Evolutionary conservation across 2,329 filamentous ascomycete species (phyloP), one percentile per base, ranked within the genome.

Genomic region (Nemania bipapillata): DNA sequence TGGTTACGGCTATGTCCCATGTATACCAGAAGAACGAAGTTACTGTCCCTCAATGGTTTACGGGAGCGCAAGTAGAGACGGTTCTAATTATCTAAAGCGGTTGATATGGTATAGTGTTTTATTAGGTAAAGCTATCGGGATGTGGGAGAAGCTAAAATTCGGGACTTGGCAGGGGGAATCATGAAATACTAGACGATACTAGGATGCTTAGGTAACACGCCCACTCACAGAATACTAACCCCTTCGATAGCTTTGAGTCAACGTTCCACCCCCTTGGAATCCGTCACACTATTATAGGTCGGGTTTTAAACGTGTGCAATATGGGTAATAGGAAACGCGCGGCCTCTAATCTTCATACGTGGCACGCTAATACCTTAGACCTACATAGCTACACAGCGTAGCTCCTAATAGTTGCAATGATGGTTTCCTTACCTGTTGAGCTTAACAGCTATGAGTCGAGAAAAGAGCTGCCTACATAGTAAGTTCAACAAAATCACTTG

Each of bases 221-320:
- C 40, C 40, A 45, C 40, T 12, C 15, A 40, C 37, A 40, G 6
- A 12, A 4, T 42, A n/a, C 37, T 42, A 11, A 42, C 12, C 22
- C 52, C 8, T 37, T 15, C 30, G 30, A 55, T 55, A 40, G 53
- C 40, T 55, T 55, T 11, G 32, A 55, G 26, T 40, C 24, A 22
- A 56, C 11, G 53, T 56, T 42, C 20, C 54, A 56, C 12, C 28
- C 50, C 50, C 50, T 35, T 8, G 50, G 50, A 20, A 35, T 9
- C 56, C 24, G 56, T 59, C 56, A 59, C 56, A 45, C 56, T 32
- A 59, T 22, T 59, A 59, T 59, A 12, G 26, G 56, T 5, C 42
- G 9, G 12, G 56, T 59, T 49, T 59, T 24, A 59, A 49, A 56
- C 32, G 7, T 12, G 37, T 22, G 45, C 49, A 52, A 28, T 53